phyloP scores from a whole-genome alignment of 2,329 filamentous ascomycete species.

The Acarospora socialis region DNA sequence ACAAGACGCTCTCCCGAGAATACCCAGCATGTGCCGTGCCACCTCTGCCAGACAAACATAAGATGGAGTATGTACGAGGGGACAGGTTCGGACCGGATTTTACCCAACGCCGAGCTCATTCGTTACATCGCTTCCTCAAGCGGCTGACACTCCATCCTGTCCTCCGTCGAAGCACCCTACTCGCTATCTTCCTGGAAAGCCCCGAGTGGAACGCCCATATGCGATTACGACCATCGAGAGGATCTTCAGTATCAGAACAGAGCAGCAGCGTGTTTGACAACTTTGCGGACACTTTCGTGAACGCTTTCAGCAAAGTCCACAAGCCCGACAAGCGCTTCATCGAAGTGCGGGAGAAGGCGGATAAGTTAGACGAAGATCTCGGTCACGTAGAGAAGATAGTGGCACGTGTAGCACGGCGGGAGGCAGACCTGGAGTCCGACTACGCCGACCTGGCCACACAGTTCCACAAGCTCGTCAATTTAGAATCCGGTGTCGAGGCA shows the following conservation, averaged over 20 bases:
- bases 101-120: constrained; percentile 74
- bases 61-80: constrained; percentile 95
- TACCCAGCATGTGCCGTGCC: constrained; percentile 88
- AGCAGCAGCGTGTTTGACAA: constrained; percentile 71
- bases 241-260: constrained; percentile 36
- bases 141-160: constrained; percentile 79
- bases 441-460: constrained; percentile 82
- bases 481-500: constrained; percentile 76
- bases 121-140: constrained; percentile 77
- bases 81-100: constrained; percentile 93
- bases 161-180: constrained; percentile 64
- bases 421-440: constrained; percentile 75
- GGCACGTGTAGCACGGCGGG: constrained; percentile 71
- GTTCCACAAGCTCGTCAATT: constrained; percentile 79
- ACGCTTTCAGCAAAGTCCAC: constrained; percentile 92
- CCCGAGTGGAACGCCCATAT: constrained; percentile 95
- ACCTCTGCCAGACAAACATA: constrained; percentile 93
- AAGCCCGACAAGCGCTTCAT: constrained; percentile 90
- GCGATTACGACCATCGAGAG: constrained; percentile 58
- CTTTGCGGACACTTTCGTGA: constrained; percentile 91
- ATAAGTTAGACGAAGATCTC: constrained; percentile 89
- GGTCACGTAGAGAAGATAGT: constrained; percentile 93
- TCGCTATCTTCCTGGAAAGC: constrained; percentile 84
- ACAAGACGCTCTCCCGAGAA: constrained; percentile 74
- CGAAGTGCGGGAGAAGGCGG: constrained; percentile 80